Percentiles rank a stretch among this genome's conserved stretches.
Evolutionary conservation across 257 asterid species (phyloP).

Genomic region (Solanum stenotomum): DNA sequence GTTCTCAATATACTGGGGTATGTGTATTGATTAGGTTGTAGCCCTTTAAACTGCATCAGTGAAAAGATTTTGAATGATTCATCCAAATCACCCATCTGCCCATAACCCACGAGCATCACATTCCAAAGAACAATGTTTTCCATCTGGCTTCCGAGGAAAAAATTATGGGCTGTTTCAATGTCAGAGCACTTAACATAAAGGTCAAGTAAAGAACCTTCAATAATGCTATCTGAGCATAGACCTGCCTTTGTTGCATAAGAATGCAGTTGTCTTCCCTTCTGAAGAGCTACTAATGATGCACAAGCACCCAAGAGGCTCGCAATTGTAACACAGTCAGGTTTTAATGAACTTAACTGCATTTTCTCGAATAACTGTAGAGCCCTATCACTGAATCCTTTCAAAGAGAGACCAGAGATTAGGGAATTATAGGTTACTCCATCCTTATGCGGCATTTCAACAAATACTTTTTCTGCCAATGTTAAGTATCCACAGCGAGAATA

Average conservation of each 20-base stretch:
- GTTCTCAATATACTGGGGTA: constrained; percentile 79
- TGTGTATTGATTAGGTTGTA: constrained; percentile 76
- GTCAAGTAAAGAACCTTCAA: constrained; percentile 84
- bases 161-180: constrained; percentile 47
- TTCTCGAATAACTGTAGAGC: constrained; percentile 53
- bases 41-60: constrained; percentile 45
- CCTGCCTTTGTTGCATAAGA: constrained; percentile 67
- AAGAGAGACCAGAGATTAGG: constrained; percentile 63
- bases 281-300: constrained; percentile 49
- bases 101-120: constrained; percentile 87
- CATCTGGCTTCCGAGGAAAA: constrained; percentile 42
- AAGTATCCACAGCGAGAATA: constrained; percentile 54
- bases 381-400: constrained; percentile 45
- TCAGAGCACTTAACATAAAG: constrained; percentile 76
- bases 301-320: constrained; percentile 58
- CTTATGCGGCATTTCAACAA: constrained; percentile 42
- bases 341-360: constrained; percentile 52
- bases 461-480: constrained; percentile 46
- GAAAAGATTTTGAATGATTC: constrained; percentile 49
- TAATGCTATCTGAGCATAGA: constrained; percentile 53
- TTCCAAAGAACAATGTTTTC: constrained; percentile 80
- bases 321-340: constrained; percentile 72
- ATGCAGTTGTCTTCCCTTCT: constrained; percentile 69
- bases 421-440: constrained; percentile 72
- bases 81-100: constrained; percentile 57